Evolutionary conservation across 2,329 filamentous ascomycete species (phyloP).

Genomic region (Scolecobasidium constrictum): DNA sequence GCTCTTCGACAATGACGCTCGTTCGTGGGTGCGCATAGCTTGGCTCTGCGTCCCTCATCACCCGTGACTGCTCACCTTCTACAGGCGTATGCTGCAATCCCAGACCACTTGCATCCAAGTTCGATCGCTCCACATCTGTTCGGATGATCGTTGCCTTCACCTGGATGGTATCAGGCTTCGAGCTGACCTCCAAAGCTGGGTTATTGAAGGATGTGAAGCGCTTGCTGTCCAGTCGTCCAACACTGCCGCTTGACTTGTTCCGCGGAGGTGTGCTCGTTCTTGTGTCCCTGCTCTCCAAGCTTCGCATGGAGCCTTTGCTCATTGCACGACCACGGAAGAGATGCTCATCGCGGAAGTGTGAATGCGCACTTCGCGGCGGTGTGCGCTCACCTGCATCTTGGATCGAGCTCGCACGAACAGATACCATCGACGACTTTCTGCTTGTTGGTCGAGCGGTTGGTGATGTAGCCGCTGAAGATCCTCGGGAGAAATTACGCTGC

Average conservation of each 20-base stretch:
- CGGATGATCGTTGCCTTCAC: constrained; percentile 9
- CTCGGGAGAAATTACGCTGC: constrained; percentile 8
- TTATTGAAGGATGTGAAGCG: constrained; percentile 1
- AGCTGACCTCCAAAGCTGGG: neutral
- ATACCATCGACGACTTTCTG: constrained; percentile 3
- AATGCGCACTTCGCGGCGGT: neutral
- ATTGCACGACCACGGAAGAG: constrained; percentile 4
- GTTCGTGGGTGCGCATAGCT: neutral
- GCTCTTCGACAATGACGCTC: neutral
- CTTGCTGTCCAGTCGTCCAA: constrained; percentile 2
- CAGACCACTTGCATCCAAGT: neutral
- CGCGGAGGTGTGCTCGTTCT: constrained; percentile 1
- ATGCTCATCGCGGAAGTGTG: neutral
- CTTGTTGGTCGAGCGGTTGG: neutral
- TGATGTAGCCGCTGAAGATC: neutral
- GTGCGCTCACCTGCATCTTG: constrained; percentile 1
- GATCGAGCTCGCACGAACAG: constrained; percentile 3
- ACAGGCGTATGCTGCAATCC: neutral
- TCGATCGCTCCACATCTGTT: constrained; percentile 2
- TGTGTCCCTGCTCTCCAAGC: constrained; percentile 2
- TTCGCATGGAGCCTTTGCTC: constrained; percentile 5
- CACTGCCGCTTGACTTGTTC: constrained; percentile 1
- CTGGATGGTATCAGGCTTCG: constrained; percentile 4
- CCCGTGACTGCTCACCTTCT: neutral
- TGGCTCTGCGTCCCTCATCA: neutral